Conservation (phyloP, 2,329 filamentous ascomycete species). For the Penicillium sp. region DNA sequence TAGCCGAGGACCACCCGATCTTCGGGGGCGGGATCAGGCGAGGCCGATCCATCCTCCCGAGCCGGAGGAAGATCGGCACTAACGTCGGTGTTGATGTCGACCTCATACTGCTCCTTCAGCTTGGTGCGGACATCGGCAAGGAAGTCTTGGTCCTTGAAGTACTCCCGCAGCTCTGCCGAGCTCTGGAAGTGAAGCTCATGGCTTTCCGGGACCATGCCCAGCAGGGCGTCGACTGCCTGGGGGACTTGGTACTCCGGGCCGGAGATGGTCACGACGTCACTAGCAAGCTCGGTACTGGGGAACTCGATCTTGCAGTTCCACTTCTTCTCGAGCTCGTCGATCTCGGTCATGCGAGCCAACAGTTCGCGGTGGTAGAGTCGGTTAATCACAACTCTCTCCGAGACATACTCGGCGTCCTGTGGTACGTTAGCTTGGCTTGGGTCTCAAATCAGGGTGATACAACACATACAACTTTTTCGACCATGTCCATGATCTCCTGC, state of each 20-base stretch:
- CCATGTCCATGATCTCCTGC: slow-evolving; percentile 99
- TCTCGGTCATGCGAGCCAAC: slow-evolving; percentile 82
- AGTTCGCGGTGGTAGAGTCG: slow-evolving; percentile 94
- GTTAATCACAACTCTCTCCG: slow-evolving; percentile 90
- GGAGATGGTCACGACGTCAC: slow-evolving; percentile 92
- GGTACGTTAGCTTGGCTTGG: neutral
- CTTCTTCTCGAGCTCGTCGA: slow-evolving; percentile 96
- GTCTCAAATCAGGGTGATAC: slow-evolving; percentile 4
- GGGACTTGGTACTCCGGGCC: slow-evolving; percentile 98
- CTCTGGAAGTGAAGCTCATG: slow-evolving; percentile 87
- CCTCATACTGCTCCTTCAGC: slow-evolving; percentile 88
- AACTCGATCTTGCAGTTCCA: slow-evolving; percentile 99
- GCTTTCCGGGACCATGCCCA: slow-evolving; percentile 97
- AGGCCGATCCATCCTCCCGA: slow-evolving; percentile 42
- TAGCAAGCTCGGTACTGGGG: slow-evolving; percentile 95
- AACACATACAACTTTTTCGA: slow-evolving; percentile 79
- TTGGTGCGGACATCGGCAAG: slow-evolving; percentile 78
- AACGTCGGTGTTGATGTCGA: slow-evolving; percentile 75
- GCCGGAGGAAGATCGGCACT: slow-evolving; percentile 35
- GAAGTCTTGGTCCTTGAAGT: slow-evolving; percentile 81
- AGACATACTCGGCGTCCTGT: slow-evolving; percentile 93
- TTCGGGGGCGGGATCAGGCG: slow-evolving; percentile 54
- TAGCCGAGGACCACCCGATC: slow-evolving; percentile 73
- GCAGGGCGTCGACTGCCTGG: slow-evolving; percentile 91
- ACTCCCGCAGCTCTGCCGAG: slow-evolving; percentile 75